Evolutionary conservation across 352 stramenopile genomes (phyloP), one percentile per base, ranked within the genome.

Genomic region (Phytophthora aleatoria): DNA sequence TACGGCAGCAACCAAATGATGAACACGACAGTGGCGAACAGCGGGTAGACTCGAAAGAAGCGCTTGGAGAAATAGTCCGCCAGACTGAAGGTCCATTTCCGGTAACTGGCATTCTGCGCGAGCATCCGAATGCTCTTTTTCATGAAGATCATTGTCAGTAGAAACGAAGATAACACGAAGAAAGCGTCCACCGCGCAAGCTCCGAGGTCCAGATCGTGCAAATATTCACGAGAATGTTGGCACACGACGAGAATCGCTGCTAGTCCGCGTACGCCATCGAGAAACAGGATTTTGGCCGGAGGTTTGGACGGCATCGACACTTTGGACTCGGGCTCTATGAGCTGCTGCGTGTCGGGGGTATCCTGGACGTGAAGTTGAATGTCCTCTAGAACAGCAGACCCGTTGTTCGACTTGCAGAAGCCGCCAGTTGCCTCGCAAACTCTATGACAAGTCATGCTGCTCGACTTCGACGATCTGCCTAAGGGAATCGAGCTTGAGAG

Each of bases 211-310:
- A 75, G 50, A 16, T 70, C 71, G 47, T 64, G 53, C 15, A 74
- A 39, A 27, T 77, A 73, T 43, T 76, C 59, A 2, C 50, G 28
- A 8, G 68, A 73, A 49, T 82, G 73, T 10, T 75, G 63, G 20
- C 45, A 50, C 33, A 79, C 67, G 9, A 82, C 76, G n/a, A 82
- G 27, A 7, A 82, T 64, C 1, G 73, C 74, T 8, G 73, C 73
- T n/a, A 85, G 61, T n/a, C 76, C 76, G 9, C 76, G 71, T 3
- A 85, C 56, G 0, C 73, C 76, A 24, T 85, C 74, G 3, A 85
- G 67, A 50, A 80, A 82, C 36, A 71, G 28, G 54, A 82, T 75
- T 41, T 78, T 77, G 16, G 61, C 54, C 27, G 64, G 50, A 9
- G 61, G 20, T n/a, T 57, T 67, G 5, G 61, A 7, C 3, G 43